phyloP scores from a whole-genome alignment of 129 eudicot species.

The Dittrichia graveolens region DNA sequence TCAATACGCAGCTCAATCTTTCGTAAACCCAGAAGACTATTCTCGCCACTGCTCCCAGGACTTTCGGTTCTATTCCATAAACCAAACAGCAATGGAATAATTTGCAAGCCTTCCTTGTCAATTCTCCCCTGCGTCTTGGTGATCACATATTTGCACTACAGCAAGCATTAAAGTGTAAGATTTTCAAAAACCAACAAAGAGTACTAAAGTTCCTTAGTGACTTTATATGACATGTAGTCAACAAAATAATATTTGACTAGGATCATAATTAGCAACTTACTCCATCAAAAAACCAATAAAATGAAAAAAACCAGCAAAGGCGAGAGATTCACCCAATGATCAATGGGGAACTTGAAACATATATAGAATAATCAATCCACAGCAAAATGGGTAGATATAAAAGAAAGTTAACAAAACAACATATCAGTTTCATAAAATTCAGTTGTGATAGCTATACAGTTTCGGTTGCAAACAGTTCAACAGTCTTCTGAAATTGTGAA shows the following conservation, averaged over 20 bases:
- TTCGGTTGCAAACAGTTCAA: not conserved
- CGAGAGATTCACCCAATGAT: not conserved
- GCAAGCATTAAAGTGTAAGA: not conserved
- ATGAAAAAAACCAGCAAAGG: too few relatives aligned
- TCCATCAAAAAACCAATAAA: too few relatives aligned
- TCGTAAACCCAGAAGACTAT: conserved; percentile 57
- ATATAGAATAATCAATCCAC: not conserved
- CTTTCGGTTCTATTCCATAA: conserved; percentile 77
- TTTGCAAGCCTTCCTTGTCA: conserved; percentile 78
- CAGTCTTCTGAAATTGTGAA: not conserved
- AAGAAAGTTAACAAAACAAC: too few relatives aligned
- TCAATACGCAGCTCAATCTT: conserved; percentile 75
- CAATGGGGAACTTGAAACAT: not conserved
- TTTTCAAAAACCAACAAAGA: not conserved
- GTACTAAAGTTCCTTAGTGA: too few relatives aligned
- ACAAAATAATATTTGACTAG: too few relatives aligned
- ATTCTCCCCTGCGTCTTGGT: conserved; percentile 76
- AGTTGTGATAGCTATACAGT: not conserved
- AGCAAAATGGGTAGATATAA: too few relatives aligned
- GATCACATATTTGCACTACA: conserved; percentile 87
- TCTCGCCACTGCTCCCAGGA: conserved; percentile 43
- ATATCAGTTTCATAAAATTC: not conserved
- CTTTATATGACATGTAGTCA: too few relatives aligned
- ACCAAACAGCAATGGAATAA: conserved; percentile 76
- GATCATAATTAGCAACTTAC: too few relatives aligned